Conservation (phyloP, 495 filamentous ascomycete species). For the Neurospora sp. region DNA sequence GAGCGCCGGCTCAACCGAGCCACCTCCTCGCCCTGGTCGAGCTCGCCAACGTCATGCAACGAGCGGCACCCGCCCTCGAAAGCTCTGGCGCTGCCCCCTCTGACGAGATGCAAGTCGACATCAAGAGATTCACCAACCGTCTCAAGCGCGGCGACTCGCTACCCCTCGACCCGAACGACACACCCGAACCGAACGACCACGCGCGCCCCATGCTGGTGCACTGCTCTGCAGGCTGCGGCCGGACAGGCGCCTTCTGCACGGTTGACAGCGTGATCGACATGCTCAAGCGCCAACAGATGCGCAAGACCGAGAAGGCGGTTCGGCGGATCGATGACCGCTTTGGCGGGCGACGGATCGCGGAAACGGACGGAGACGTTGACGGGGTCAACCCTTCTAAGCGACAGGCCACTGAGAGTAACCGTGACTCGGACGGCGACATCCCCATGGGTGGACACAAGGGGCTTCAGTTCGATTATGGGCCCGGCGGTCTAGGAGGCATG, state of each 20-base stretch:
- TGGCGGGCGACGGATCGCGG: conserved; percentile 14
- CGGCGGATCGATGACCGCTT: conserved; percentile 23
- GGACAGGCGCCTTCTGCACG: conserved; percentile 93
- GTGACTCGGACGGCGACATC: conserved; percentile 34
- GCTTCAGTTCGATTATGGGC: background rate
- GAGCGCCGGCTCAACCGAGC: conserved; percentile 76
- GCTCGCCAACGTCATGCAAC: conserved; percentile 60
- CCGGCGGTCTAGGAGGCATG: background rate
- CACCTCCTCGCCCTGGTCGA: conserved; percentile 83
- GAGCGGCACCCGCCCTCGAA: conserved; percentile 28
- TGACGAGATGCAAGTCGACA: background rate
- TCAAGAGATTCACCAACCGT: background rate
- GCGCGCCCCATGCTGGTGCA: conserved; percentile 77
- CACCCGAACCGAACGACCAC: conserved; percentile 42
- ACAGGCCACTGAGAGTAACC: background rate
- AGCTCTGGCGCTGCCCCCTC: conserved; percentile 31
- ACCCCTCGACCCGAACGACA: conserved; percentile 30
- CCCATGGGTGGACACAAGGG: conserved; percentile 18
- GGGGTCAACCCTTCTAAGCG: background rate
- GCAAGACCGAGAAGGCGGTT: conserved; percentile 17
- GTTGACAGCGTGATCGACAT: conserved; percentile 92
- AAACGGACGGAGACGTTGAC: conserved; percentile 2
- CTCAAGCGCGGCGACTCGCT: conserved; percentile 7
- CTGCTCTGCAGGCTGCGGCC: conserved; percentile 90
- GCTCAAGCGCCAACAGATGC: conserved; percentile 65